phyloP scores from a whole-genome alignment of 306 rosid species.

The Lagenaria siceraria region DNA sequence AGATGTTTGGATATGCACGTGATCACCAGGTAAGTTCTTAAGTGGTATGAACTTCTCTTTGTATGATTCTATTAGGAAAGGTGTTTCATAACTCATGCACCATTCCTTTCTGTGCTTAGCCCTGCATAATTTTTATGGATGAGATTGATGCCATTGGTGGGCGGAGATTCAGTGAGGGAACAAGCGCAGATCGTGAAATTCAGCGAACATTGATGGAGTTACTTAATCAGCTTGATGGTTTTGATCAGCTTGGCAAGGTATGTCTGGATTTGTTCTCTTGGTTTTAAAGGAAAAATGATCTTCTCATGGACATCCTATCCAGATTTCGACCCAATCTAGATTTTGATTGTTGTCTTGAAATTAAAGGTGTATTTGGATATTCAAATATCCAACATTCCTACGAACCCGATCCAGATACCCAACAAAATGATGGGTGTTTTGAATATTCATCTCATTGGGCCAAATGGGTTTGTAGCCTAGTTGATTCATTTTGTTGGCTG shows the following conservation, averaged over 20 bases:
- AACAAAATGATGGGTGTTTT: background rate
- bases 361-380: background rate
- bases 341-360: background rate
- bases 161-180: constrained; percentile 92
- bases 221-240: constrained; percentile 94
- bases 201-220: constrained; percentile 95
- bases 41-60: background rate
- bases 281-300: background rate
- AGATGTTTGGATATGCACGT: constrained; percentile 99
- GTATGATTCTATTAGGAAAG: background rate
- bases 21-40: constrained; percentile 73
- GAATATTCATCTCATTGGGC: background rate
- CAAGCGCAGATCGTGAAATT: constrained; percentile 97
- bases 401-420: background rate
- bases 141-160: constrained; percentile 99
- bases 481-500: too few relatives aligned
- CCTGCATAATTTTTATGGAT: constrained; percentile 98
- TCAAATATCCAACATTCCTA: background rate
- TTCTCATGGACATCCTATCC: background rate
- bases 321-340: too few relatives aligned
- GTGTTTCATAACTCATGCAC: constrained; percentile 9
- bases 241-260: constrained; percentile 99
- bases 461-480: too few relatives aligned
- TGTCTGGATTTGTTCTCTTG: background rate
- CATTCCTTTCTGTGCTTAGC: constrained; percentile 33